phyloP scores from a whole-genome alignment of 768 basidiomycete species.

The Pholiota molesta region DNA sequence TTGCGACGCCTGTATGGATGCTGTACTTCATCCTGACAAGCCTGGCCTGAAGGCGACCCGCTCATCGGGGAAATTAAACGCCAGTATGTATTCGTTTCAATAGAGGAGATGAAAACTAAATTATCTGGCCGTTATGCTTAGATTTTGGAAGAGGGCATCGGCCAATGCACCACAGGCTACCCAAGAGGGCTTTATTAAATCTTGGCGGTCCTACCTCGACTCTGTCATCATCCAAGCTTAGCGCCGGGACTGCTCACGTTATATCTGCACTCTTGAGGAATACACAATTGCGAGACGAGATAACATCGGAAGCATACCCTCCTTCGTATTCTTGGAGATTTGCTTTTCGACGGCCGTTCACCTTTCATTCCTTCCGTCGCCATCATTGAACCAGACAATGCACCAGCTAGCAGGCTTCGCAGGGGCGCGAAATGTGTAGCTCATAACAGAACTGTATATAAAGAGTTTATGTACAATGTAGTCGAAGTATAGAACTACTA shows the following conservation, averaged over 20 bases:
- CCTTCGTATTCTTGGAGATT: conserved; percentile 4
- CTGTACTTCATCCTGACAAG: conserved; percentile 3
- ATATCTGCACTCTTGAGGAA: conserved; percentile 12
- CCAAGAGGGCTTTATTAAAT: conserved; percentile 3
- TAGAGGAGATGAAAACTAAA: too few species aligned
- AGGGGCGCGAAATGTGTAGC: too few species aligned
- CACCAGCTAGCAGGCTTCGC: too few species aligned
- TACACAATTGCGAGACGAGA: conserved; percentile 7
- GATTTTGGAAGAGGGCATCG: conserved; percentile 10
- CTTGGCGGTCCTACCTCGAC: conserved; percentile 7
- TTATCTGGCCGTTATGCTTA: background rate
- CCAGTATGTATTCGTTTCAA: background rate
- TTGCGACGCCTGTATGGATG: conserved; percentile 6
- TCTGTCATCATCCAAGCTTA: conserved; percentile 7
- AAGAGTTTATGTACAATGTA: too few species aligned
- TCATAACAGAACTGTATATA: too few species aligned
- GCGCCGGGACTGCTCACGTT: conserved; percentile 5
- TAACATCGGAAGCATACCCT: conserved; percentile 3
- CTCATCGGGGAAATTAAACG: background rate
- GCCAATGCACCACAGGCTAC: background rate
- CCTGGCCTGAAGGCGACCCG: background rate
- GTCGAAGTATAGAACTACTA: too few species aligned
- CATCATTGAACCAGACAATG: too few species aligned
- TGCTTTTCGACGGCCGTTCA: too few species aligned
- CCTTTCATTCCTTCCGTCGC: too few species aligned